Conservation (phyloP, 202 grass and related monocot species). For the Panicum virgatum region DNA sequence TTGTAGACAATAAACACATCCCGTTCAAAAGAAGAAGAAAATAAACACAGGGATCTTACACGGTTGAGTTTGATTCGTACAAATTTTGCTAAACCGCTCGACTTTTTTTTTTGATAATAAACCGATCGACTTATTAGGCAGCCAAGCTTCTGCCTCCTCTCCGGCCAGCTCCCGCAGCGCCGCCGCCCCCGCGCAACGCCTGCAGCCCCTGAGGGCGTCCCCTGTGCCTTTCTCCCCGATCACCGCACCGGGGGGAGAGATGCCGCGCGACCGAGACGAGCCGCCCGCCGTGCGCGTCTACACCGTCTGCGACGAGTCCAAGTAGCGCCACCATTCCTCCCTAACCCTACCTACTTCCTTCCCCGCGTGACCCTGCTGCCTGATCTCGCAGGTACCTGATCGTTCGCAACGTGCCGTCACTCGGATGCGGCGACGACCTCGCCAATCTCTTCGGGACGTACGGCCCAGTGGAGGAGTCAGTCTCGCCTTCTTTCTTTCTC, state of each 20-base stretch:
- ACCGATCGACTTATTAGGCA: no score
- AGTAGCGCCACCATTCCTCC: slow-evolving; percentile 37
- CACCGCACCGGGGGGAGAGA: slow-evolving; percentile 18
- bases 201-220: neutral
- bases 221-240: no score
- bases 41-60: neutral
- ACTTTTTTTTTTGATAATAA: no score
- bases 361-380: neutral
- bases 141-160: no score
- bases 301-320: slow-evolving; percentile 94
- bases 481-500: neutral
- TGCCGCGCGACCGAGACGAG: slow-evolving; percentile 62
- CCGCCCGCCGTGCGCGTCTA: slow-evolving; percentile 64
- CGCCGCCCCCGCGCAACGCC: neutral
- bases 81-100: no score
- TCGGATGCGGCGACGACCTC: slow-evolving; percentile 81
- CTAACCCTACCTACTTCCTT: neutral
- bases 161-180: neutral
- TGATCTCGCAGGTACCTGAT: slow-evolving; percentile 66
- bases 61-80: neutral
- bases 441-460: slow-evolving; percentile 62
- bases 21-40: neutral
- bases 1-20: neutral
- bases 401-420: slow-evolving; percentile 83
- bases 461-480: slow-evolving; percentile 81